Percentiles rank a stretch among this genome's conserved stretches.
Conservation (phyloP, 2,329 filamentous ascomycete genomes). For the Trichoderma asperellum region DNA sequence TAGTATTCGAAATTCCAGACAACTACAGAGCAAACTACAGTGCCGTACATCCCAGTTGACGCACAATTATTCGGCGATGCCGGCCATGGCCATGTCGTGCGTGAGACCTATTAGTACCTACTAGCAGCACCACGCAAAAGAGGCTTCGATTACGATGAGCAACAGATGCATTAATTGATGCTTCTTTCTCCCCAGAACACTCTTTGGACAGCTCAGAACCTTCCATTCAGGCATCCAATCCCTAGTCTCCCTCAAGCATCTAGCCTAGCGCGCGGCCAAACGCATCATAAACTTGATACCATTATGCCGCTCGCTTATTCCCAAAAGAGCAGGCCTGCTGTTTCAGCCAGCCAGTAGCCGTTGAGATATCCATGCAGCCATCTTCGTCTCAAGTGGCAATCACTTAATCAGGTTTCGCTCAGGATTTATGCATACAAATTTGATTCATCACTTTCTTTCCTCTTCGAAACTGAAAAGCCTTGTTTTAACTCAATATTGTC, state of each 20-base stretch:
- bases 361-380: not conserved
- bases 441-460: not conserved
- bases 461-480: not conserved
- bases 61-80: not conserved
- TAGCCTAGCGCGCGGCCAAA: not conserved
- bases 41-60: not conserved
- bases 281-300: conserved; percentile 5
- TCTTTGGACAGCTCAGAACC: not conserved
- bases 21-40: not conserved
- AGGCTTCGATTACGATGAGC: not conserved
- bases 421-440: conserved; percentile 10
- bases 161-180: not conserved
- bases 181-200: not conserved
- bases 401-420: not conserved
- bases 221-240: not conserved
- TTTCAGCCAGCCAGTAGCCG: conserved; percentile 11
- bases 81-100: not conserved
- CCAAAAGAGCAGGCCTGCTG: not conserved
- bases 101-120: not conserved
- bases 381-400: conserved; percentile 4
- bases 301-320: not conserved
- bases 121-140: not conserved
- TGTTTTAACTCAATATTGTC: conserved; percentile 5
- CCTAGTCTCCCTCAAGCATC: not conserved
- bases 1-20: not conserved